Evolutionary conservation across 441 rosid genomes (phyloP).

Genomic region (Bocquillonia castaneifolia): DNA sequence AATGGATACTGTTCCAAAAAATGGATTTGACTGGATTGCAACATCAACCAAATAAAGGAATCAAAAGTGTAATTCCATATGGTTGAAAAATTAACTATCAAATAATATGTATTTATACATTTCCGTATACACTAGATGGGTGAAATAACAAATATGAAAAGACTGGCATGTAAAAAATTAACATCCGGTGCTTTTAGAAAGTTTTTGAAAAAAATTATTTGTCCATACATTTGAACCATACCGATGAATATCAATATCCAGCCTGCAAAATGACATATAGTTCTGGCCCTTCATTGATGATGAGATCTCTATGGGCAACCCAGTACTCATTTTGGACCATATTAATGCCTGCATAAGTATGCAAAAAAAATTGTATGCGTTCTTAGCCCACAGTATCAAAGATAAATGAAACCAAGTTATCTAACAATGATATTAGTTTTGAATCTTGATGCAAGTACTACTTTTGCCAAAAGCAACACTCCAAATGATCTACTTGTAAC

Average conservation of each 20-base stretch:
- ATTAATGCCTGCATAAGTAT: constrained; percentile 72
- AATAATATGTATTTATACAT: background rate
- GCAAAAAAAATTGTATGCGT: constrained; percentile 4
- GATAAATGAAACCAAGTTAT: constrained; percentile 10
- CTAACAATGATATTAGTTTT: background rate
- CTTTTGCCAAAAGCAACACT: background rate
- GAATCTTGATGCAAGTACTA: background rate
- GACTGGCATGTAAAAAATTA: too few species aligned
- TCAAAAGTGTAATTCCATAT: background rate
- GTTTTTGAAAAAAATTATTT: background rate
- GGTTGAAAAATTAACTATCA: background rate
- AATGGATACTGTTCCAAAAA: background rate
- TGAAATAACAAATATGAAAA: background rate
- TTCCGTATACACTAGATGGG: background rate
- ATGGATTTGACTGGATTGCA: background rate
- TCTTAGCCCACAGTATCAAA: constrained; percentile 6
- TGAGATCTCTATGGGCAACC: constrained; percentile 90
- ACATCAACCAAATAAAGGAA: background rate
- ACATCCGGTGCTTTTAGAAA: background rate
- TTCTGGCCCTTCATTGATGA: constrained; percentile 86
- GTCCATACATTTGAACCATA: constrained; percentile 32
- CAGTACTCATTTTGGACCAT: constrained; percentile 99
- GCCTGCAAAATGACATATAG: constrained; percentile 76
- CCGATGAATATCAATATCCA: constrained; percentile 96
- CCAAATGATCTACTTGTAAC: background rate